phyloP scores from a whole-genome alignment of 768 basidiomycete genomes.

The Boletellus ananas region DNA sequence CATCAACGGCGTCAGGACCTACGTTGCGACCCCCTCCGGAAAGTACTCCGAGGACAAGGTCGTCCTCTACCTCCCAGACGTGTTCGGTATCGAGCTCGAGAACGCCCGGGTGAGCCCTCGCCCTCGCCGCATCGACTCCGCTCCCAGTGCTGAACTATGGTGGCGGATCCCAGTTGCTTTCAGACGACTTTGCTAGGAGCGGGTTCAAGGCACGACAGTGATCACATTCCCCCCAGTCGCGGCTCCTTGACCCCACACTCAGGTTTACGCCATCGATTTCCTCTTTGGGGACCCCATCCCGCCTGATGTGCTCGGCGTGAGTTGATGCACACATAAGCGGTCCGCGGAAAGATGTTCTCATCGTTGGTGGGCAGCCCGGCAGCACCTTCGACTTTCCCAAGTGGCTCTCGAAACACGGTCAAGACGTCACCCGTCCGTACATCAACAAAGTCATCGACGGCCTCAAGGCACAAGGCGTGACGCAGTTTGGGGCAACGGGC shows the following conservation, averaged over 20 bases:
- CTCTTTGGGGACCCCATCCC: conserved; percentile 28
- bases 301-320: conserved; percentile 12
- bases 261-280: conserved; percentile 26
- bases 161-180: conserved; percentile 33
- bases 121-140: not conserved
- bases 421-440: conserved; percentile 40
- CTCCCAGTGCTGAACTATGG: not conserved
- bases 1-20: conserved; percentile 47
- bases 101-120: conserved; percentile 40
- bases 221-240: not conserved
- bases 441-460: conserved; percentile 55
- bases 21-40: conserved; percentile 49
- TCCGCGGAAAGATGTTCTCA: not conserved
- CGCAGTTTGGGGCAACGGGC: conserved; percentile 54
- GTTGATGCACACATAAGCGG: not conserved
- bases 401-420: conserved; percentile 42
- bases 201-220: conserved; percentile 32
- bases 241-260: not conserved
- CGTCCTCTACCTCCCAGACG: conserved; percentile 51
- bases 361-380: not conserved
- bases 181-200: conserved; percentile 41
- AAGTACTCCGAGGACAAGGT: conserved; percentile 55
- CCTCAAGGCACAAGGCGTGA: conserved; percentile 58
- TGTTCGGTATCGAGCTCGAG: conserved; percentile 46
- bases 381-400: conserved; percentile 21